Conservation (phyloP, 768 basidiomycete species). For the Boletus rubroflammeus region DNA sequence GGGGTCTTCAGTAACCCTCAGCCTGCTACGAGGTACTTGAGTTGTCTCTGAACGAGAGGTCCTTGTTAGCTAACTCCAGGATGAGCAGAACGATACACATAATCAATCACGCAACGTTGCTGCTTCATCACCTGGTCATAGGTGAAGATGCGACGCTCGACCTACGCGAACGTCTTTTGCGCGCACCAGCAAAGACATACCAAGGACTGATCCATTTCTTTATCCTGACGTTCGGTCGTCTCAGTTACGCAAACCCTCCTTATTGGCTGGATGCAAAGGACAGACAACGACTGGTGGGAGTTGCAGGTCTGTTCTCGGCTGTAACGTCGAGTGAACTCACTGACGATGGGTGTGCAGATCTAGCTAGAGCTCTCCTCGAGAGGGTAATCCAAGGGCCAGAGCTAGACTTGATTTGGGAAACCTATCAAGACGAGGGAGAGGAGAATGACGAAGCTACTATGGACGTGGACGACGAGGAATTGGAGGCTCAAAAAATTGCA, state of each 20-base stretch:
- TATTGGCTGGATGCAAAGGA: conserved; percentile 48
- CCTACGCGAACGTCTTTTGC: conserved; percentile 56
- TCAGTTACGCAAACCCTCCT: conserved; percentile 67
- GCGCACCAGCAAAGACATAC: conserved; percentile 51
- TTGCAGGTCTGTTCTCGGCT: conserved; percentile 43
- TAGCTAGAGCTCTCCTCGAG: conserved; percentile 59
- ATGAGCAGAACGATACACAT: conserved; percentile 45
- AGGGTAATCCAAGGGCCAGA: conserved; percentile 71
- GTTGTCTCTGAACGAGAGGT: background rate
- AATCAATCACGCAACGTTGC: conserved; percentile 50
- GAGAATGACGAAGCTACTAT: conserved; percentile 34
- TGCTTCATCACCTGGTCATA: conserved; percentile 65
- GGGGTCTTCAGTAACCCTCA: conserved; percentile 39
- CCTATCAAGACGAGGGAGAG: conserved; percentile 49
- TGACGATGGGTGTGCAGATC: conserved; percentile 36
- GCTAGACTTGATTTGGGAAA: conserved; percentile 59
- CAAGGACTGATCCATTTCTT: conserved; percentile 67
- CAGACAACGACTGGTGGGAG: conserved; percentile 40
- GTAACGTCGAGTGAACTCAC: background rate
- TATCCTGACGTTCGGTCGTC: conserved; percentile 70
- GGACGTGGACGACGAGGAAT: conserved; percentile 62
- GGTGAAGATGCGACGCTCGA: conserved; percentile 44
- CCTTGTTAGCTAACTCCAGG: background rate
- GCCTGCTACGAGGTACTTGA: conserved; percentile 24
- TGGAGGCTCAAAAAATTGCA: conserved; percentile 28